Base-by-base conservation (phyloP, 2,329 filamentous ascomycete species). In the Colletotrichum costaricense region DNA sequence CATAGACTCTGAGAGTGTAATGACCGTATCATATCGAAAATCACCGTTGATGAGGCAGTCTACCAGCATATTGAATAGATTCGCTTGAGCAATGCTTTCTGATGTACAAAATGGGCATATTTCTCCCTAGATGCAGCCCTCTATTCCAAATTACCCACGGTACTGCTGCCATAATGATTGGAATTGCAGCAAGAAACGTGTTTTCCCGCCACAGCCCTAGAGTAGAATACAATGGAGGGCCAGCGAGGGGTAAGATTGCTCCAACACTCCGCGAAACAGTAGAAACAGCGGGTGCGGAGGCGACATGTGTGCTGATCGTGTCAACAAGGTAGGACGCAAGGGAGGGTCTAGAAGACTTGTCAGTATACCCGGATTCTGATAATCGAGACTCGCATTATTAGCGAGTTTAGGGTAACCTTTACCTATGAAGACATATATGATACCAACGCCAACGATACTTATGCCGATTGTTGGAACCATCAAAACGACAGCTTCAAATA, bases 221-320 rank as follows among this genome's bases (percentile, higher is more conserved):
- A 5, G 79, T 79, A 38, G 84, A 78, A 76, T 89, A 90, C 82
- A 91, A 84, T 19, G 81, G 79, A 28, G 86, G 78, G 0, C 86
- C 88, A n/a, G 83, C 83, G 6, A 91, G 80, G 0, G 88, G 88
- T 1, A 90, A 78, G 49, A 89, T 80, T 0, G 86, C 88, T 11
- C 88, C 89, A n/a, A 81, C 0, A 88, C 76, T 7, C 77, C 78
- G 24, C 89, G 80, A 7, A 91, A 19, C 87, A 0, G 91, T 92
- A 75, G 88, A 92, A 2, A 91, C 91, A 0, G 92, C 92, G 7
- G 92, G 88, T 2, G 90, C 92, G 4, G 86, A 88, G 19, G 92
- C 91, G 1, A 90, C 89, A 75, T 91, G 89, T 72, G 86, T 81
- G 49, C 88, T 86, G 71, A 89, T 90, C 1, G 83, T 81, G 77